Evolutionary conservation across 805 yeast species (phyloP).

Genomic region (Wickerhamiella occidentalis): DNA sequence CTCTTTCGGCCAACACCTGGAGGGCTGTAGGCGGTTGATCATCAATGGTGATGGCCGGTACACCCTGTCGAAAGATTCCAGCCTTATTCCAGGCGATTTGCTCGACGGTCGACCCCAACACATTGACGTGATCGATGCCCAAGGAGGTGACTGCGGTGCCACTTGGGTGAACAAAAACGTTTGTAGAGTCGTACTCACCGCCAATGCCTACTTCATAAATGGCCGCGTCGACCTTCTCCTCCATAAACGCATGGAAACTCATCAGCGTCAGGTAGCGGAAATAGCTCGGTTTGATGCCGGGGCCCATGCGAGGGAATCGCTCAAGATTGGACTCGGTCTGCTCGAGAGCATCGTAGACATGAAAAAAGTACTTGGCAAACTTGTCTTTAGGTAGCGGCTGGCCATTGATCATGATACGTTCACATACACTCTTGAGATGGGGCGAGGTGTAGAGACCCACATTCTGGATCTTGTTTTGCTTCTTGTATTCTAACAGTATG

Average conservation of each 20-base stretch:
- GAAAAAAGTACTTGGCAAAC: slow-evolving; percentile 83
- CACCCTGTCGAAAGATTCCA: slow-evolving; percentile 68
- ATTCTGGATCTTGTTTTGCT: slow-evolving; percentile 35
- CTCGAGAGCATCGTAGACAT: slow-evolving; percentile 78
- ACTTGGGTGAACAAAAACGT: slow-evolving; percentile 64
- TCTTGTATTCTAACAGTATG: slow-evolving; percentile 53
- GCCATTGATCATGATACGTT: slow-evolving; percentile 80
- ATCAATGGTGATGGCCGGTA: slow-evolving; percentile 53
- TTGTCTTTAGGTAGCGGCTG: slow-evolving; percentile 66
- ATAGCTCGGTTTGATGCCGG: slow-evolving; percentile 75
- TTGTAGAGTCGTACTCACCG: slow-evolving; percentile 95
- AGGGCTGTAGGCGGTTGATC: slow-evolving; percentile 43
- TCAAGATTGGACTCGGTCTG: slow-evolving; percentile 41
- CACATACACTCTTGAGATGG: slow-evolving; percentile 84
- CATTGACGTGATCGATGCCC: slow-evolving; percentile 83
- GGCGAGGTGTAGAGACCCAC: slow-evolving; percentile 95
- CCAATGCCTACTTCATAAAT: slow-evolving; percentile 98
- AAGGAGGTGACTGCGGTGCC: slow-evolving; percentile 76
- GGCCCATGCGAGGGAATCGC: slow-evolving; percentile 61
- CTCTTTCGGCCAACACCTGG: slow-evolving; percentile 44
- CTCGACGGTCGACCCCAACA: slow-evolving; percentile 76
- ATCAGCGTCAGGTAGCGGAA: slow-evolving; percentile 81
- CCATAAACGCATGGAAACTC: slow-evolving; percentile 80
- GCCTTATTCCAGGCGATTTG: slow-evolving; percentile 94
- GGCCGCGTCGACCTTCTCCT: slow-evolving; percentile 86